These are phyloP conservation scores for Platanus orientalis DNA, from an alignment of 164 flowering plant genomes.

Conservation along the genomic window DNA sequence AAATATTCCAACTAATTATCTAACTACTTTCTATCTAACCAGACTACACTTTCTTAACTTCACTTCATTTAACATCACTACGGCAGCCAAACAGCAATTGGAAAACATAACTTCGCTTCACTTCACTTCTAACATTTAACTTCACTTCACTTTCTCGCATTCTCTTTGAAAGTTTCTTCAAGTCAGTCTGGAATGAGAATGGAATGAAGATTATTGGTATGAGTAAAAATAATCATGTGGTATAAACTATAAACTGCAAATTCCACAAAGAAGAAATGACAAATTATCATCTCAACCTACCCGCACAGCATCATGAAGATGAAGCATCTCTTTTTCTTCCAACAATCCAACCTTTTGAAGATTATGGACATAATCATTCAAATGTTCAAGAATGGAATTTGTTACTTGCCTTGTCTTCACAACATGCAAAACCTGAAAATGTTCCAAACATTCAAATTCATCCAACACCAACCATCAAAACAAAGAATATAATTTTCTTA, in stretches of 20 bases:
- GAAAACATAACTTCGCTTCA: no score
- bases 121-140: no score
- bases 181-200: constrained; percentile 55
- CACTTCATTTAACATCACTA: no score
- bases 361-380: constrained; percentile 73
- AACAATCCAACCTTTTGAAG: constrained; percentile 84
- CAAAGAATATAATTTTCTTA: background rate
- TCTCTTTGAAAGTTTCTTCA: constrained; percentile 71
- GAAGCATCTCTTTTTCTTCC: constrained; percentile 82
- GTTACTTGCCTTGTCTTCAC: constrained; percentile 94
- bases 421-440: constrained; percentile 72
- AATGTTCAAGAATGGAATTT: constrained; percentile 67
- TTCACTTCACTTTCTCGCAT: no score
- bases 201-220: constrained; percentile 8
- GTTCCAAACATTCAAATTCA: background rate
- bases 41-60: no score
- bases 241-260: background rate
- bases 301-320: constrained; percentile 93
- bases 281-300: constrained; percentile 27
- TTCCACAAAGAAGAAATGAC: background rate
- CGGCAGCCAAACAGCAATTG: no score
- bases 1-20: no score
- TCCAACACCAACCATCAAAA: background rate
- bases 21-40: no score
- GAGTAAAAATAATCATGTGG: background rate